Evolutionary conservation across 2,329 filamentous ascomycete genomes (phyloP).

Genomic region (Teratosphaeria epicoccoides): DNA sequence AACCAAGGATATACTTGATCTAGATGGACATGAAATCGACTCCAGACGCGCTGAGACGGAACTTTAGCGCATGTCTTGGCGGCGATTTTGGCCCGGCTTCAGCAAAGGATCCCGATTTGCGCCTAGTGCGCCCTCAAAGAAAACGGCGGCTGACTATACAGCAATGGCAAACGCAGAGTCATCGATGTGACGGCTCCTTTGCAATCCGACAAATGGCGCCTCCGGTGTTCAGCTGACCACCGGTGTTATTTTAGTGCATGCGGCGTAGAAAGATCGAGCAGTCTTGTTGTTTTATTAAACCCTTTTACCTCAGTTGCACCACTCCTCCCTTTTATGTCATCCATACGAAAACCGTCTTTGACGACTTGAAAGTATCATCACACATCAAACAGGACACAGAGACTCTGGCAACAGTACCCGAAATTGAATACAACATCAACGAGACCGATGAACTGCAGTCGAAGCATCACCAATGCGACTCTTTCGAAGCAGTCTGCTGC

Average conservation of each 20-base stretch:
- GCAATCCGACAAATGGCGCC: neutral
- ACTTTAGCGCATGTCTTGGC: no score
- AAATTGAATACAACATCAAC: neutral
- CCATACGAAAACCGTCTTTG: neutral
- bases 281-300: neutral
- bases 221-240: neutral
- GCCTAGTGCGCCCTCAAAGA: neutral
- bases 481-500: constrained; percentile 28
- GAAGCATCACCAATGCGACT: constrained; percentile 15
- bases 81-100: neutral
- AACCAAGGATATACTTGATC: neutral
- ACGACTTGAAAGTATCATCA: neutral
- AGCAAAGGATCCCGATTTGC: neutral
- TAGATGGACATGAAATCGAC: neutral
- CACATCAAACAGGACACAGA: neutral
- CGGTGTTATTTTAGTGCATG: neutral
- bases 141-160: neutral
- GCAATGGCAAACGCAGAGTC: neutral
- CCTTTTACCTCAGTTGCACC: neutral
- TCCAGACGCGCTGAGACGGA: no score
- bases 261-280: neutral
- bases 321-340: neutral
- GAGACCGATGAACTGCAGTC: constrained; percentile 19
- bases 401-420: neutral
- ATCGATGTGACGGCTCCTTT: neutral